These are phyloP conservation scores for Effrenium voratum DNA, from an alignment of 73 alveolate genomes.

Conservation along the genomic window DNA sequence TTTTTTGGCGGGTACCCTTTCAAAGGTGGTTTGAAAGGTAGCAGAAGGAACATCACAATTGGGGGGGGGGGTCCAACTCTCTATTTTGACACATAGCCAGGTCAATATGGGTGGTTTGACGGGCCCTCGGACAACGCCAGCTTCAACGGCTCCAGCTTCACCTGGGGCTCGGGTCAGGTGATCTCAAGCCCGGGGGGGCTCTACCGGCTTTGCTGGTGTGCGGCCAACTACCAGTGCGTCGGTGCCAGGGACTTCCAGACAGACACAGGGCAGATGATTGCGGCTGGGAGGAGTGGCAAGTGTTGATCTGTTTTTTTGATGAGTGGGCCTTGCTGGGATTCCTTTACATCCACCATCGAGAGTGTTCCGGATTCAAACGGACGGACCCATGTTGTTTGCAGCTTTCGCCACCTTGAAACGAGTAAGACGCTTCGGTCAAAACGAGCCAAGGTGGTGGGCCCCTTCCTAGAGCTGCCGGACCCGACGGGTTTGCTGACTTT, in stretches of 20 bases:
- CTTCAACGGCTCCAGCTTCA: conserved; percentile 53
- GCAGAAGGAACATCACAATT: too few relatives aligned
- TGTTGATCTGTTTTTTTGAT: too few relatives aligned
- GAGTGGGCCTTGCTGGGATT: too few relatives aligned
- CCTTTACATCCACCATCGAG: too few relatives aligned
- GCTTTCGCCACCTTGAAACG: too few relatives aligned
- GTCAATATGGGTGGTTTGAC: conserved; percentile 82
- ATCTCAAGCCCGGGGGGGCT: conserved; percentile 33
- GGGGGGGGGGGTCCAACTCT: too few relatives aligned
- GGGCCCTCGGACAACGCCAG: conserved; percentile 76
- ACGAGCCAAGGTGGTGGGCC: conserved; percentile 59
- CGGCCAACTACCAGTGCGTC: conserved; percentile 37
- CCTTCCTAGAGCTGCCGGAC: conserved; percentile 79
- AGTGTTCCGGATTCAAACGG: too few relatives aligned
- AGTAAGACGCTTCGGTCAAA: too few relatives aligned
- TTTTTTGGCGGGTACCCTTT: conserved; percentile 65
- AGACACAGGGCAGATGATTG: conserved; percentile 34
- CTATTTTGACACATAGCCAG: too few relatives aligned
- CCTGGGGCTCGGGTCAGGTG: conserved; percentile 39
- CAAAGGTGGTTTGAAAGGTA: conserved; percentile 31
- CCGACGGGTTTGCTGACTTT: conserved; percentile 38
- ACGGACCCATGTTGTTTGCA: too few relatives aligned
- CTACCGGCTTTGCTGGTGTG: conserved; percentile 67
- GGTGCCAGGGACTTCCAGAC: conserved; percentile 76
- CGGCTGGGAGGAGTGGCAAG: too few relatives aligned